These are phyloP conservation scores for Fraxinus excelsior DNA, from an alignment of 257 asterid species.

Conservation along the genomic window DNA sequence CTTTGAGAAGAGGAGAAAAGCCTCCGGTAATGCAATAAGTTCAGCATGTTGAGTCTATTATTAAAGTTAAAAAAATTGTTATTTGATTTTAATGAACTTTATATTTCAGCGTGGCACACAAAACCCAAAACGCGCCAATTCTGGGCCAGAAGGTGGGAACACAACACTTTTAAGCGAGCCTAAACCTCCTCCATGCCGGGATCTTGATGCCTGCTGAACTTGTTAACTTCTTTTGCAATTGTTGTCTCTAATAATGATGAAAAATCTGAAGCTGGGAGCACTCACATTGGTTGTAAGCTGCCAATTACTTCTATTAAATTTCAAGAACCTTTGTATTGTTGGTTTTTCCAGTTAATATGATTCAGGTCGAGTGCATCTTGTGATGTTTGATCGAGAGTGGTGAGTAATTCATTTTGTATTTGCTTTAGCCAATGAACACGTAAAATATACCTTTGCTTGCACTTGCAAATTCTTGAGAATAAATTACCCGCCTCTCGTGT, in stretches of 20 bases:
- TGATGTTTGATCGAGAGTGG: constrained; percentile 22
- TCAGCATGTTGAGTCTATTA: constrained; percentile 1
- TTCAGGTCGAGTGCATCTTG: constrained; percentile 9
- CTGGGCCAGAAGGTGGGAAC: constrained; percentile 94
- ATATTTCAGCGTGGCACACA: constrained; percentile 87
- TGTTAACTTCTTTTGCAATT: constrained; percentile 15
- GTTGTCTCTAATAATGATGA: constrained; percentile 53
- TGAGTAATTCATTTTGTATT: constrained; percentile 16
- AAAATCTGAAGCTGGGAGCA: constrained; percentile 43
- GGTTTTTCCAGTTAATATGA: background rate
- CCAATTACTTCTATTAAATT: constrained; percentile 20
- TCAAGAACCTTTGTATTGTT: background rate
- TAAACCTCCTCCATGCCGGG: constrained; percentile 88
- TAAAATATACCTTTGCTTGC: constrained; percentile 21
- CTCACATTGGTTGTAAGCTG: constrained; percentile 40
- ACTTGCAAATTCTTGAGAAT: constrained; percentile 16
- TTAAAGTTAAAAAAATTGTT: constrained; percentile 6
- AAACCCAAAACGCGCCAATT: constrained; percentile 72
- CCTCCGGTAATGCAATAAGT: constrained; percentile 65
- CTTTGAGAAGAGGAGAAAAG: constrained; percentile 87
- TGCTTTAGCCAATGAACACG: constrained; percentile 5
- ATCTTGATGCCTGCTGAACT: constrained; percentile 89
- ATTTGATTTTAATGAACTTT: constrained; percentile 7
- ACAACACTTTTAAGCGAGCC: constrained; percentile 82
- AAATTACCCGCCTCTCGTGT: constrained; percentile 17